Conservation (phyloP, 1,139 yeast genomes). For the Diutina catenulata region DNA sequence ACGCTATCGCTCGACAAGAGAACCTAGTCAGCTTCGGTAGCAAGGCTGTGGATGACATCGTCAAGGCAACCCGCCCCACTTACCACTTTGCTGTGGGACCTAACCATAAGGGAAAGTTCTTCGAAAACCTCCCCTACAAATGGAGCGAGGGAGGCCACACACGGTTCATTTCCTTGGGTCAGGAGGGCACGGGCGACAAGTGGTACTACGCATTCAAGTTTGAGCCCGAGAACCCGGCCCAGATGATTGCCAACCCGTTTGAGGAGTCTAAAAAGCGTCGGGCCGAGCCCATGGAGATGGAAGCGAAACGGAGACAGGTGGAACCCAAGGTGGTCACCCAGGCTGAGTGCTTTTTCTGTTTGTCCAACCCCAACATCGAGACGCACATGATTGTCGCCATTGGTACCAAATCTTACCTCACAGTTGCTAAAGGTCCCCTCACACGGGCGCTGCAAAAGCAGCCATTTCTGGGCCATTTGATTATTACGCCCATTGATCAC, state of each 20-base stretch:
- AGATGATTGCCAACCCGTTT: slow-evolving; percentile 26
- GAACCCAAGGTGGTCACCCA: slow-evolving; percentile 34
- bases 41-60: slow-evolving; percentile 26
- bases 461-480: slow-evolving; percentile 69
- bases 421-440: slow-evolving; percentile 83
- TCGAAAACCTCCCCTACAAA: slow-evolving; percentile 46
- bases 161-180: slow-evolving; percentile 54
- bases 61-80: slow-evolving; percentile 37
- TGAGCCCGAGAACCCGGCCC: slow-evolving; percentile 5
- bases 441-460: slow-evolving; percentile 33
- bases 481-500: slow-evolving; percentile 77
- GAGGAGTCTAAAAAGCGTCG: slow-evolving; percentile 5
- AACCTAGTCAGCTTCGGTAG: slow-evolving; percentile 26
- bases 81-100: slow-evolving; percentile 55
- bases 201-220: slow-evolving; percentile 70
- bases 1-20: slow-evolving; percentile 29
- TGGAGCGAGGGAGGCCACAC: slow-evolving; percentile 25
- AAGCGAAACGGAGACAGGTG: slow-evolving; percentile 8
- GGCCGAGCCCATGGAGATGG: neutral
- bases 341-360: slow-evolving; percentile 66
- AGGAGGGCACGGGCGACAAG: slow-evolving; percentile 42
- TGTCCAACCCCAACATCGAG: slow-evolving; percentile 69
- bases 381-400: slow-evolving; percentile 74
- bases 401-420: slow-evolving; percentile 53
- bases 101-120: slow-evolving; percentile 29